Percentiles rank a stretch among this genome's conserved stretches.
phyloP scores from a whole-genome alignment of 345 rosid genomes.

The Eutrema yunnanense region DNA sequence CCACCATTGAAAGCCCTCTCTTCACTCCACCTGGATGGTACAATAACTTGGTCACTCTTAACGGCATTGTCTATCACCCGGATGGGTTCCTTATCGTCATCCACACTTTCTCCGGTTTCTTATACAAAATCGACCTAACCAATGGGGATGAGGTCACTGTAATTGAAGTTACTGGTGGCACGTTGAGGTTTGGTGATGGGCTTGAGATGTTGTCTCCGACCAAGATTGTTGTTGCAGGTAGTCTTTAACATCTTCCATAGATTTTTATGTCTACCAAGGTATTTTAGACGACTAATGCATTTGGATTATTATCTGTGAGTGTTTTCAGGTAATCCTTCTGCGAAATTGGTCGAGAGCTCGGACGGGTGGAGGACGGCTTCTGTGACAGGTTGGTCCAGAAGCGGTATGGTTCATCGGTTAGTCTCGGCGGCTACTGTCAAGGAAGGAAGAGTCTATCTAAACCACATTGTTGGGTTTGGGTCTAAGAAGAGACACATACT shows the following conservation, averaged over 20 bases:
- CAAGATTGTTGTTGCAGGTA: conserved; percentile 71
- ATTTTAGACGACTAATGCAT: neutral
- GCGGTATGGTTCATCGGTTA: conserved; percentile 64
- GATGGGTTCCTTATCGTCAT: conserved; percentile 70
- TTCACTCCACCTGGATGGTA: conserved; percentile 67
- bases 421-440: conserved; percentile 80
- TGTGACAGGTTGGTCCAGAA: conserved; percentile 47
- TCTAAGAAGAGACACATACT: conserved; percentile 72
- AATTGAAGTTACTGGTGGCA: conserved; percentile 48
- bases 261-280: neutral
- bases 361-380: conserved; percentile 86
- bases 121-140: conserved; percentile 51
- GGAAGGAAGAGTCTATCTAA: conserved; percentile 72
- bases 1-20: conserved; percentile 48
- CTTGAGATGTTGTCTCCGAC: conserved; percentile 59
- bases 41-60: conserved; percentile 53
- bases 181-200: conserved; percentile 68
- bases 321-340: conserved; percentile 52
- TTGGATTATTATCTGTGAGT: neutral
- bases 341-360: conserved; percentile 65
- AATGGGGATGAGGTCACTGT: conserved; percentile 42
- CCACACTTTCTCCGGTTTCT: conserved; percentile 60
- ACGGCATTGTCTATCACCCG: conserved; percentile 84
- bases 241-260: neutral
- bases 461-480: conserved; percentile 72